Base-by-base conservation (phyloP, 345 rosid genomes). In the Cardamine chenopodiifolia region DNA sequence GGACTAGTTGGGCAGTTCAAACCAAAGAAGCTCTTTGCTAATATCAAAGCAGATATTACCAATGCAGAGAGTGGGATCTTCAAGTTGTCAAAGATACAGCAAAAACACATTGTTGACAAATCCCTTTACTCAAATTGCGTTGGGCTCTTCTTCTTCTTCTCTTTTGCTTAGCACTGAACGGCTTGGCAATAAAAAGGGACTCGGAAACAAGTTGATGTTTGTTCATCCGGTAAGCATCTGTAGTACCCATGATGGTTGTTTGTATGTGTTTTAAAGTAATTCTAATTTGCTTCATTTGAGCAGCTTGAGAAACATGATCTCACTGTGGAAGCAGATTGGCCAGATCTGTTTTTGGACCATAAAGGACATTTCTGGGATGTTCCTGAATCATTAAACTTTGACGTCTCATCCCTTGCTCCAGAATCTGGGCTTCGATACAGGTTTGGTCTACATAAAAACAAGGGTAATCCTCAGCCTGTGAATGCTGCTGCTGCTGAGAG, bases 331-430 rank as follows among this genome's bases (percentile, higher is more conserved):
- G 96, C 92, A 82, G 93, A 84, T 32, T 88, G 88, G 90, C 97
- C 98, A 20, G 93, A 89, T 71, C 71, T 90, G 62, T 93, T 85
- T 71, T 19, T 89, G 65, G 96, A 91, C 63, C 85, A 80, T 62
- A 88, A 85, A 67, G 92, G 89, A 53, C 80, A 79, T 66, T 91
- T 88, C 37, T 93, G 97, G 98, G 96, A 93, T 70, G 94, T 91
- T 72, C 97, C 98, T 4, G 87, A 88, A 80, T 86, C 97, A 9
- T 71, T 91, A 72, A 84, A 90, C 65, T 79, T 93, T 37, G 96
- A 87, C 52, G 28, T 93, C 81, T 78, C 86, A 44, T 89, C 97
- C 47, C 85, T 83, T 54, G 68, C 40, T 66, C 70, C 83, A 52
- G 84, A 89, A 28, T 71, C 90, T 17, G 93, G 97, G 62, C 81